Evolutionary conservation across 2,329 filamentous ascomycete genomes (phyloP).

Genomic region (Phyllosticta citrichinensis): DNA sequence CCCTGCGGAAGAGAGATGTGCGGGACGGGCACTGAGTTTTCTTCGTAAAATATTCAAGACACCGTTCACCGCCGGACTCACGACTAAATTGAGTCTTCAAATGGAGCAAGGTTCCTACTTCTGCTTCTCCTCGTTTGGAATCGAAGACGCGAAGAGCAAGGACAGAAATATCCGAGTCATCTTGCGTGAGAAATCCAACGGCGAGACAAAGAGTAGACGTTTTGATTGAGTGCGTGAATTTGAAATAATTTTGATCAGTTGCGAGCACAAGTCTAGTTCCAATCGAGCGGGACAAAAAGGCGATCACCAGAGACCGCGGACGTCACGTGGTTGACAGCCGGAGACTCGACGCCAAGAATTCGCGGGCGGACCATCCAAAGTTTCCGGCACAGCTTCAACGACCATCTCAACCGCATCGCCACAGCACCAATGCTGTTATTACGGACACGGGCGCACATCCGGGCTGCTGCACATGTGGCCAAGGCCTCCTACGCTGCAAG

Average conservation of each 20-base stretch:
- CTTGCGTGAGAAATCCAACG: no score
- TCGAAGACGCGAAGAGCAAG: no score
- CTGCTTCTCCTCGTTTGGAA: no score
- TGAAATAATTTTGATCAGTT: background rate
- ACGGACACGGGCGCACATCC: constrained; percentile 27
- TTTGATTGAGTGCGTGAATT: no score
- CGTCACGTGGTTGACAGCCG: background rate
- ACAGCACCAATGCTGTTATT: constrained; percentile 25
- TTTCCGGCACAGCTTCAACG: constrained; percentile 6
- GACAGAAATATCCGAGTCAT: no score
- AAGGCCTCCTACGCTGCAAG: constrained; percentile 21
- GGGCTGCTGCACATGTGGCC: constrained; percentile 18
- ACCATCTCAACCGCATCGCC: background rate
- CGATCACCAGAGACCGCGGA: background rate
- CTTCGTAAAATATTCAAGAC: no score
- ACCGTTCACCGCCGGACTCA: no score
- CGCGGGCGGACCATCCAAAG: background rate
- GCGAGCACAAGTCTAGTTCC: background rate
- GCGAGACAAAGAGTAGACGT: no score
- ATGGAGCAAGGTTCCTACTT: no score
- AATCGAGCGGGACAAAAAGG: background rate
- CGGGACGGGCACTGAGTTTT: no score
- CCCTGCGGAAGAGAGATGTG: no score
- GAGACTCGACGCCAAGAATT: background rate
- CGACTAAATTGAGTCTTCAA: no score